Evolutionary conservation across 306 rosid species (phyloP), one percentile per base, ranked within the genome.

Genomic region (Dalbergia oliveri): DNA sequence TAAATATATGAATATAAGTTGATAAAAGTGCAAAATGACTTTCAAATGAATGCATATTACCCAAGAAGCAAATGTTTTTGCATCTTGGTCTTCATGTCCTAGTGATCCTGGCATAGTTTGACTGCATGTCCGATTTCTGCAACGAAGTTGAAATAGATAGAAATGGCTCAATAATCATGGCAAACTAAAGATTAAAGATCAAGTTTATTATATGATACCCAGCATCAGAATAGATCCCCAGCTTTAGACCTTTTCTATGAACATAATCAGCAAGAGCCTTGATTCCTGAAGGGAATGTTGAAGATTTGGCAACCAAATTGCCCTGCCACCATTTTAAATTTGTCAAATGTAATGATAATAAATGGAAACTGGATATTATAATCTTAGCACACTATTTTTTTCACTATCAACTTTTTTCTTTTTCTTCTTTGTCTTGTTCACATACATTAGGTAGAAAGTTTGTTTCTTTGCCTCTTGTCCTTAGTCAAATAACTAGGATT

Each of bases 161-260:
- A 26, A 79, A 78, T 74, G 21, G 31, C 50, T 85, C n/a, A 69
- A 53, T 12, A 33, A 68, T 81, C 26, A 63, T 0, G 26, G 13
- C 6, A 69, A 56, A 4, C 6, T 7, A 11, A 44, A 47, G 2
- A 58, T 47, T 5, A 58, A 37, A 63, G 53, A 43, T 33, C 31
- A 62, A 63, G 49, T 33, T 66, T 44, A 35, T 61, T 19, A 8
- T 39, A 11, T 77, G 47, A 73, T 83, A 91, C 97, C 97, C 97
- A 13, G 97, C 94, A 87, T 91, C 94, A 33, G 97, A 93, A 72
- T 93, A 91, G 15, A 93, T 88, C 57, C 96, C 97, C 63, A 93
- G 78, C 81, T 91, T 91, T 34, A 93, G 80, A 58, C 93, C 97
- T 75, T 87, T 91, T 66, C 79, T 51, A 34, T 93, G 97, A 45